Conservation (phyloP, 208 protist species). For the Trypanosoma platydactyli region DNA sequence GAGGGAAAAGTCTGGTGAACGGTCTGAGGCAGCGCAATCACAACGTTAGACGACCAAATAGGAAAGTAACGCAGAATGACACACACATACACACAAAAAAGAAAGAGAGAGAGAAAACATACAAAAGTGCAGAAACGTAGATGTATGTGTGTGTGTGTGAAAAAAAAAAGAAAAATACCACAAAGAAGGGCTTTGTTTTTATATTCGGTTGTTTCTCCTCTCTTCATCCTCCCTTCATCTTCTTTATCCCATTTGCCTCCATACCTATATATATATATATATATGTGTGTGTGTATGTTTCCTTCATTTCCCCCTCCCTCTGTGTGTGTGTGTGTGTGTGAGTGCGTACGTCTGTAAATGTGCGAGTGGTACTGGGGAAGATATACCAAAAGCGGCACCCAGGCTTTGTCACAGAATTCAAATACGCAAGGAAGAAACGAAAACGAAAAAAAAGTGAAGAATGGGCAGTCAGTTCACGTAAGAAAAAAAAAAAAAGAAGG, state of each 20-base stretch:
- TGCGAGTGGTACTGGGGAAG: too few relatives aligned
- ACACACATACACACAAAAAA: conserved; percentile 1
- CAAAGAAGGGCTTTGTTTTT: background rate
- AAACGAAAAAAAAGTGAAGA: conserved; percentile 1
- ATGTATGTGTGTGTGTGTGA: conserved; percentile 6
- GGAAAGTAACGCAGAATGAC: conserved; percentile 2
- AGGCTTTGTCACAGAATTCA: background rate
- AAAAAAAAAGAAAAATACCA: background rate
- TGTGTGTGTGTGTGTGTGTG: too few relatives aligned
- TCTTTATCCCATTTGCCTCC: background rate
- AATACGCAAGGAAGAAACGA: background rate
- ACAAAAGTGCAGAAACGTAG: conserved; percentile 10
- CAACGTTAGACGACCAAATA: background rate
- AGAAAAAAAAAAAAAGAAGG: conserved; percentile 12
- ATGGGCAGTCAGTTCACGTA: background rate
- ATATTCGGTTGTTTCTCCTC: background rate
- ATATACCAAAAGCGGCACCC: too few relatives aligned
- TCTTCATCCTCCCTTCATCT: background rate
- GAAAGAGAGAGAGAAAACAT: background rate
- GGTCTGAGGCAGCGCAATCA: background rate
- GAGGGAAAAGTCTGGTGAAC: conserved; percentile 10
- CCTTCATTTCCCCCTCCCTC: too few relatives aligned
- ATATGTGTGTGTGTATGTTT: background rate
- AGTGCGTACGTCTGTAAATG: too few relatives aligned
- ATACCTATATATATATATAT: conserved; percentile 3